phyloP scores from a whole-genome alignment of 345 rosid genomes.

The Cardiospermum halicacabum region DNA sequence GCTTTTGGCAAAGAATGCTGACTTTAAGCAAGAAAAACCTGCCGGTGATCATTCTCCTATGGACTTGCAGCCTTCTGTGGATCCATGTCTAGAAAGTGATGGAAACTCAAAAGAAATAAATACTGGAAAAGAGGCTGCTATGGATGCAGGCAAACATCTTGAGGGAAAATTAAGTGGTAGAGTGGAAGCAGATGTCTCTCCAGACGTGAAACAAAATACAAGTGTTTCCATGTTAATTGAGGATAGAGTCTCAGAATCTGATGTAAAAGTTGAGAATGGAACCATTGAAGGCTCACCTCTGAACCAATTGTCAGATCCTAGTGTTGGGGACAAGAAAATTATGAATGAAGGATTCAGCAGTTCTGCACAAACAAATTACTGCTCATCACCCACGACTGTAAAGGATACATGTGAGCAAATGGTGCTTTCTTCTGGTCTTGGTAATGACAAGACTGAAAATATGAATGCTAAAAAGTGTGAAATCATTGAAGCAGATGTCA shows the following conservation, averaged over 20 bases:
- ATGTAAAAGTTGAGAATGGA: conserved; percentile 23
- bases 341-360: conserved; percentile 9
- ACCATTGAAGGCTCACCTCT: conserved; percentile 23
- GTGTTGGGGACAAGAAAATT: conserved; percentile 21
- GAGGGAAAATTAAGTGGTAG: conserved; percentile 20
- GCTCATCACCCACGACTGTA: conserved; percentile 15
- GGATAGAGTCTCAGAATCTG: conserved; percentile 22
- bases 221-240: conserved; percentile 22
- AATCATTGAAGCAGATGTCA: conserved; percentile 23
- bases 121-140: conserved; percentile 19
- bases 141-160: conserved; percentile 22
- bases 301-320: conserved; percentile 13
- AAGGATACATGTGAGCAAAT: conserved; percentile 23
- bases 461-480: conserved; percentile 31
- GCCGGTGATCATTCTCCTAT: conserved; percentile 32
- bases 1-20: conserved; percentile 23
- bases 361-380: conserved; percentile 24
- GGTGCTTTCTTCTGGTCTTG: conserved; percentile 18
- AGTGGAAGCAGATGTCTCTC: conserved; percentile 23
- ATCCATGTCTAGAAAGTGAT: conserved; percentile 34
- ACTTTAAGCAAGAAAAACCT: conserved; percentile 22
- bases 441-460: conserved; percentile 19
- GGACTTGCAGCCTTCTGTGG: conserved; percentile 35
- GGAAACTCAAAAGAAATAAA: conserved; percentile 33
- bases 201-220: conserved; percentile 28